Evolutionary conservation across 225 moss, liverwort and hornwort genomes (phyloP).

Genomic region (Physcomitrellopsis africana): DNA sequence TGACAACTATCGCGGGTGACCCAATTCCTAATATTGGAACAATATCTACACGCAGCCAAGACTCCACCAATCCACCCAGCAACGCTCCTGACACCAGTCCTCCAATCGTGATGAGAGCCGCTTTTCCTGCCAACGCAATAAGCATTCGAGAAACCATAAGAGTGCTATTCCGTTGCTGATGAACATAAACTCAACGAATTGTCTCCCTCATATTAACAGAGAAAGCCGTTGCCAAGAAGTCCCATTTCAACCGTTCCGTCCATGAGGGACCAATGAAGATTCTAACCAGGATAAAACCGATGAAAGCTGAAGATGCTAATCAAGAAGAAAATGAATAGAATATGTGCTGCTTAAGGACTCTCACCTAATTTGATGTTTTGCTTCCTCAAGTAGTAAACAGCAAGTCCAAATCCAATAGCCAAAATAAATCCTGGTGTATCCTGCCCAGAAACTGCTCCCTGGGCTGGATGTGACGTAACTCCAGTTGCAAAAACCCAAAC

Average conservation of each 20-base stretch:
- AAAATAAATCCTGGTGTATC: slow-evolving; percentile 82
- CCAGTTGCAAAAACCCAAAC: slow-evolving; percentile 76
- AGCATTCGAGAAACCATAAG: slow-evolving; percentile 5
- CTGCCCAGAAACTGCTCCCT: slow-evolving; percentile 63
- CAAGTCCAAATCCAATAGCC: slow-evolving; percentile 81
- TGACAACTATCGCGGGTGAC: slow-evolving; percentile 81
- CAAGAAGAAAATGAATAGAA: neutral
- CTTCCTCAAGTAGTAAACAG: slow-evolving; percentile 83
- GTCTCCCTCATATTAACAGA: neutral
- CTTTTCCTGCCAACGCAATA: slow-evolving; percentile 64
- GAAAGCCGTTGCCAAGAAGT: slow-evolving; percentile 1
- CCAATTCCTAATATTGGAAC: slow-evolving; percentile 80
- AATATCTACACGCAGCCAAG: slow-evolving; percentile 88
- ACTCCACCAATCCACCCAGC: slow-evolving; percentile 80
- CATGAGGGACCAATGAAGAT: neutral
- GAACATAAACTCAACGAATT: neutral
- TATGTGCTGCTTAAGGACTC: slow-evolving; percentile 11
- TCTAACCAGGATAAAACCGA: neutral
- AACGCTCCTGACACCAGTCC: slow-evolving; percentile 82
- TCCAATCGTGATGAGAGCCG: slow-evolving; percentile 68
- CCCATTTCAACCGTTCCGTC: neutral
- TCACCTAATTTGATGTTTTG: slow-evolving; percentile 86
- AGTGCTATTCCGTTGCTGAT: neutral
- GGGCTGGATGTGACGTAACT: slow-evolving; percentile 51
- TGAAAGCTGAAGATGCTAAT: slow-evolving; percentile 4